Percentiles rank a stretch among this genome's conserved stretches.
Conservation (phyloP, 257 asterid species). For the Solanum medicagineum region DNA sequence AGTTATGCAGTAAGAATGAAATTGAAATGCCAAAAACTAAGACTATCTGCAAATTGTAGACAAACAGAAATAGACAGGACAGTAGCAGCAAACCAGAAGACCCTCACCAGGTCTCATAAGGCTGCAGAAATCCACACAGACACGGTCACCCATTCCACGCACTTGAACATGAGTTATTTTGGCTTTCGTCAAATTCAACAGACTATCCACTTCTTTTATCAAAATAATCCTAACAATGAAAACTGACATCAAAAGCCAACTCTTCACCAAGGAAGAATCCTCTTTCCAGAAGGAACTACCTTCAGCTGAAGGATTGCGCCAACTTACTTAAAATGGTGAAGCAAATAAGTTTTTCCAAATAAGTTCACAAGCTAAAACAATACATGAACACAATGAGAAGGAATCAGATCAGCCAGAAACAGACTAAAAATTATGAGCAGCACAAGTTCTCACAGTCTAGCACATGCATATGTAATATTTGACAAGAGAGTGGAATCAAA, state of each 20-base stretch:
- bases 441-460: not conserved
- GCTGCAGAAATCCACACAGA: constrained; percentile 90
- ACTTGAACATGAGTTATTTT: constrained; percentile 44
- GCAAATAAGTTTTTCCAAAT: not conserved
- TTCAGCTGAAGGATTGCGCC: constrained; percentile 53
- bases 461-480: not conserved
- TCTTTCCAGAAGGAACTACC: constrained; percentile 24
- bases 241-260: constrained; percentile 5
- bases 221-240: constrained; percentile 44
- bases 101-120: constrained; percentile 93
- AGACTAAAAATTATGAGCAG: not conserved
- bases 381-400: not conserved
- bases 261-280: not conserved
- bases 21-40: not conserved
- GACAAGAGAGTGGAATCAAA: not conserved
- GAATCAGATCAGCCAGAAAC: not conserved
- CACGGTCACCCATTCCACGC: constrained; percentile 90
- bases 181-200: constrained; percentile 51
- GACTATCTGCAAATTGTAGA: not conserved
- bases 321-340: not conserved
- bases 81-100: constrained; percentile 53
- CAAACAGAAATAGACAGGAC: not conserved
- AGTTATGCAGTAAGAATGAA: not conserved
- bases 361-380: not conserved
- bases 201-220: constrained; percentile 51